phyloP scores from a whole-genome alignment of 305 asterid species.

The Fraxinus baroniana region DNA sequence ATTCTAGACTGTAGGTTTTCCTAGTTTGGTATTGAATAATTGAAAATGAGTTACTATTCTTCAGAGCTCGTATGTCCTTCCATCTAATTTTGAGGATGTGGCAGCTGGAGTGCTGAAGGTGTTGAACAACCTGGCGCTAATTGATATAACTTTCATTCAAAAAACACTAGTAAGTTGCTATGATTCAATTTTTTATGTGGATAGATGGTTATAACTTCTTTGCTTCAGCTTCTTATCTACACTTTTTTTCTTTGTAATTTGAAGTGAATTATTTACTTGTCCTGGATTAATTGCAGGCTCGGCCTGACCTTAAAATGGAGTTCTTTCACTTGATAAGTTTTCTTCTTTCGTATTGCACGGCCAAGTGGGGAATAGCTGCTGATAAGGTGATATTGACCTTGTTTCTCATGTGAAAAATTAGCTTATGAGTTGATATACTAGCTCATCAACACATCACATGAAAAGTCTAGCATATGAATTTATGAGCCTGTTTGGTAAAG shows the following conservation, averaged over 20 bases:
- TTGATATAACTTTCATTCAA: conserved; percentile 85
- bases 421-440: conserved; percentile 12
- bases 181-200: background rate
- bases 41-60: conserved; percentile 29
- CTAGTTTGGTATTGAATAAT: conserved; percentile 20
- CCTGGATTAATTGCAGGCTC: conserved; percentile 60
- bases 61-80: conserved; percentile 78
- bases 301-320: conserved; percentile 97
- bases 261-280: conserved; percentile 17
- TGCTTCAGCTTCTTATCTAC: conserved; percentile 19
- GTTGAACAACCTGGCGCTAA: conserved; percentile 89
- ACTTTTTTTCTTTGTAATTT: background rate
- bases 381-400: conserved; percentile 70
- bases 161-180: conserved; percentile 74
- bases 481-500: no score
- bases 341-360: conserved; percentile 87
- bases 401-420: conserved; percentile 8
- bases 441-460: conserved; percentile 19
- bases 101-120: conserved; percentile 94
- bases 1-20: conserved; percentile 3
- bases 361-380: conserved; percentile 78
- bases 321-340: conserved; percentile 92
- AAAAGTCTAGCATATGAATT: background rate
- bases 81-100: conserved; percentile 96
- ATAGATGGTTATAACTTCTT: background rate